Evolutionary conservation across 2,329 filamentous ascomycete species (phyloP).

Genomic region (Dothideomycetidae sp.): DNA sequence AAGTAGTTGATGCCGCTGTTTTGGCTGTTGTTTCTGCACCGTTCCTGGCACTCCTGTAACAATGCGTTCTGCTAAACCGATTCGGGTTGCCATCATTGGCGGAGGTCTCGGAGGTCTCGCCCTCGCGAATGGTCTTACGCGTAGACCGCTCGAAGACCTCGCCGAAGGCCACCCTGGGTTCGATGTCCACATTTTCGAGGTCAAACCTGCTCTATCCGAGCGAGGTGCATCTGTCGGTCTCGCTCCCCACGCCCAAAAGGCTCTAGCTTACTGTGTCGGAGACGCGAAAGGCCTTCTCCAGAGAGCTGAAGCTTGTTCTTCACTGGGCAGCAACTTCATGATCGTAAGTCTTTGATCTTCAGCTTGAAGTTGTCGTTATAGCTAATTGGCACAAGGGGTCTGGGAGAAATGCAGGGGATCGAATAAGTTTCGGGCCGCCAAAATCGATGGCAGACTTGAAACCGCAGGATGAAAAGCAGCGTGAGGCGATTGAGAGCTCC

Average conservation of each 20-base stretch:
- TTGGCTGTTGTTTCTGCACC: background rate
- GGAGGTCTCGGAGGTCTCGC: slow-evolving; percentile 29
- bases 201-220: background rate
- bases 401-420: background rate
- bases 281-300: background rate
- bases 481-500: background rate
- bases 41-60: too few relatives aligned
- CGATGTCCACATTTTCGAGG: background rate
- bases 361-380: background rate
- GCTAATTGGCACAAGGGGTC: background rate
- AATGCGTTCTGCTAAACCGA: too few relatives aligned
- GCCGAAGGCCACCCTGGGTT: background rate
- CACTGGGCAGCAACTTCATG: background rate
- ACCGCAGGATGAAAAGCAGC: background rate
- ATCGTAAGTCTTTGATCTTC: background rate
- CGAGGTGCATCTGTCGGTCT: background rate
- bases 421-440: too few relatives aligned
- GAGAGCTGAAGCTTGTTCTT: too few relatives aligned
- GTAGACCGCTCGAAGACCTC: slow-evolving; percentile 2
- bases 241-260: background rate
- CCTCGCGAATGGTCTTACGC: slow-evolving; percentile 33
- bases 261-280: background rate
- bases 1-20: background rate
- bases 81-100: slow-evolving; percentile 25
- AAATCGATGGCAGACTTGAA: background rate